Conservation (phyloP, 2,329 filamentous ascomycete genomes). For the Curvularia spicifera region DNA sequence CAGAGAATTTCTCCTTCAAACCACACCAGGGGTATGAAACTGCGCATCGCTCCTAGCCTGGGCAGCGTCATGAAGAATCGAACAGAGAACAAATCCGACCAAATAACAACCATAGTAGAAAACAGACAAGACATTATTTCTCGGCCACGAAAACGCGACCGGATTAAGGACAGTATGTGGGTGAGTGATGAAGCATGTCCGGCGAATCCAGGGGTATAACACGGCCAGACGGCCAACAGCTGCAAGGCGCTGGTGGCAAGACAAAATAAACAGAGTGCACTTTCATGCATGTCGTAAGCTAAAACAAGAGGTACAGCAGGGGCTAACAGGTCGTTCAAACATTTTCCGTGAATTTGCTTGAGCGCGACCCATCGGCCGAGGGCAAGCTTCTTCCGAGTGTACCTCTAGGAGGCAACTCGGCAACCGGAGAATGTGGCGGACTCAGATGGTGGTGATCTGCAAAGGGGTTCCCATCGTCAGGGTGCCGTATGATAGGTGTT, state of each 20-base stretch:
- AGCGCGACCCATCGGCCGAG: constrained; percentile 55
- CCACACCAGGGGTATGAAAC: constrained; percentile 23
- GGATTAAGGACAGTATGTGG: constrained; percentile 32
- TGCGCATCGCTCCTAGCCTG: constrained; percentile 20
- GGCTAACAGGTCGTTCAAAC: constrained; percentile 40
- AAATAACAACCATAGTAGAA: constrained; percentile 10
- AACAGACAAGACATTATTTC: constrained; percentile 31
- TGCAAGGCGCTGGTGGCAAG: constrained; percentile 16
- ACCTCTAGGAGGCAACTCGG: constrained; percentile 32
- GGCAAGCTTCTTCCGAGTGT: constrained; percentile 53
- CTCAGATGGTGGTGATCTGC: constrained; percentile 40
- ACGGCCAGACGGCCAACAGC: constrained; percentile 21
- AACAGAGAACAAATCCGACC: constrained; percentile 1
- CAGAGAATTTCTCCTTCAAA: constrained; percentile 12
- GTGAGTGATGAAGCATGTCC: constrained; percentile 17
- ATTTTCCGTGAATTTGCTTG: constrained; percentile 57
- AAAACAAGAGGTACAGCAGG: constrained; percentile 12
- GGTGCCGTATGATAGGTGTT: constrained; percentile 64
- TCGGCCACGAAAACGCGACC: constrained; percentile 20
- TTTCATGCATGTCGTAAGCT: constrained; percentile 36
- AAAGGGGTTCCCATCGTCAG: constrained; percentile 38
- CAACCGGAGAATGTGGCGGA: constrained; percentile 50
- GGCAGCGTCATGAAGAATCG: constrained; percentile 23
- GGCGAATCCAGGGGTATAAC: constrained; percentile 31
- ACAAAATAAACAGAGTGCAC: constrained; percentile 22